Evolutionary conservation across 2,329 filamentous ascomycete genomes (phyloP), one percentile per base, ranked within the genome.

Genomic region (Neonectria punicea): DNA sequence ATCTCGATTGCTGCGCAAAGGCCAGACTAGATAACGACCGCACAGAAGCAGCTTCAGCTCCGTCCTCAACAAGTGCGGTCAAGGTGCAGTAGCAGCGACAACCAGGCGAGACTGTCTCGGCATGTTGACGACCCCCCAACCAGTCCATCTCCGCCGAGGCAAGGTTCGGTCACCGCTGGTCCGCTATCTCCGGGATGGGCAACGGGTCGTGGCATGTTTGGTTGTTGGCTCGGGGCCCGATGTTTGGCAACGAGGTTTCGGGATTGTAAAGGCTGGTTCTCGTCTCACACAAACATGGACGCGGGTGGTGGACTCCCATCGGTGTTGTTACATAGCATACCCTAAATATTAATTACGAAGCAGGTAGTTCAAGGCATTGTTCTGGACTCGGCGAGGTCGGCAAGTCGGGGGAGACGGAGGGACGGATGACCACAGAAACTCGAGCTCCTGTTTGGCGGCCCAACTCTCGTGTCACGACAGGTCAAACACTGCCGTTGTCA

Each of bases 401-500:
- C 36, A 39, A 46, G 46, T 51, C 49, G 16, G 49, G n/a, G 20
- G 30, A 14, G 49, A 34, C 28, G 30, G 49, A 51, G n/a, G 39
- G n/a, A 34, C 49, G 49, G 49, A 34, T 7, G 30, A 16, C 49
- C 34, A n/a, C 49, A 51, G 49, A 51, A n/a, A 16, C 4, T 41
- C 34, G 18, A 41, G 34, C 32, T 57, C 39, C 47, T 32, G 41
- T 58, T 61, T 53, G 51, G 50, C 49, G 30, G 49, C n/a, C 51
- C 47, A 61, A 53, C 32, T 36, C n/a, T 49, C 39, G 65, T 69
- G 67, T 61, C 60, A 41, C 66, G 66, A 68, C 56, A 57, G 51
- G 57, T 70, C 64, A 28, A 67, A 66, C 71, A 69, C 30, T 47
- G 60, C 61, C 61, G 67, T 56, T 34, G 32, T 10, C 32, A 34